These are phyloP conservation scores for Leccinum sublutescens DNA, from an alignment of 768 basidiomycete genomes.

Conservation along the genomic window DNA sequence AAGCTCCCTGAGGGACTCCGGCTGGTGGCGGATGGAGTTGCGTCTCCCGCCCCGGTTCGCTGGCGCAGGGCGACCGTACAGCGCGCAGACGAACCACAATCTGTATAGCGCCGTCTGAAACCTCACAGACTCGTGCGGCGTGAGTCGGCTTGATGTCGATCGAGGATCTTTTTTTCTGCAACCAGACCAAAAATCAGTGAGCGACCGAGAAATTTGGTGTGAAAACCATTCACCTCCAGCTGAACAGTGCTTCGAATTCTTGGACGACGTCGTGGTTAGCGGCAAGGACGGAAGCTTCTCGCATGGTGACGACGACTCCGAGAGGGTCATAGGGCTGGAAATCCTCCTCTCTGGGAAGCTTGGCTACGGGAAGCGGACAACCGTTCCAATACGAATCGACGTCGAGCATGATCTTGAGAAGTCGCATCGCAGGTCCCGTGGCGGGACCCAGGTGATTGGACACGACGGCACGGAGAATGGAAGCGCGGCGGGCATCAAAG, in stretches of 20 bases:
- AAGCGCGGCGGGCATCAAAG: conserved; percentile 10
- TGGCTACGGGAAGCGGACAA: conserved; percentile 7
- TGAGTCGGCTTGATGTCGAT: neutral
- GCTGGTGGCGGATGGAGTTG: neutral
- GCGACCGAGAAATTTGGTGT: neutral
- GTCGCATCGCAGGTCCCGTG: conserved; percentile 11
- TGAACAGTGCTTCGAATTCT: conserved; percentile 17
- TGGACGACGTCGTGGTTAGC: conserved; percentile 16
- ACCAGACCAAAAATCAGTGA: neutral
- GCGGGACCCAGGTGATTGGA: conserved; percentile 16
- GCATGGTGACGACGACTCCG: conserved; percentile 3
- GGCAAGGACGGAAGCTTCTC: conserved; percentile 14
- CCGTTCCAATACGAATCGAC: conserved; percentile 18
- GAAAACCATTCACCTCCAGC: conserved; percentile 19
- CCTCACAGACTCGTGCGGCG: neutral
- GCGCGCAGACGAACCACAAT: neutral
- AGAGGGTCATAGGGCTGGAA: neutral
- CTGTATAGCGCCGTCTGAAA: neutral
- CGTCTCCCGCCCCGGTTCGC: neutral
- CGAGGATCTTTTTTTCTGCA: conserved; percentile 38
- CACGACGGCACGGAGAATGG: conserved; percentile 13
- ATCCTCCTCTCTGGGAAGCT: conserved; percentile 16
- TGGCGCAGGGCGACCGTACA: neutral
- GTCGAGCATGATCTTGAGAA: conserved; percentile 15
- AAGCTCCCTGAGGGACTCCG: neutral